Percentiles rank a stretch among this genome's conserved stretches.
Evolutionary conservation across 2,329 filamentous ascomycete genomes (phyloP).

Genomic region (Cordyceps farinosa): DNA sequence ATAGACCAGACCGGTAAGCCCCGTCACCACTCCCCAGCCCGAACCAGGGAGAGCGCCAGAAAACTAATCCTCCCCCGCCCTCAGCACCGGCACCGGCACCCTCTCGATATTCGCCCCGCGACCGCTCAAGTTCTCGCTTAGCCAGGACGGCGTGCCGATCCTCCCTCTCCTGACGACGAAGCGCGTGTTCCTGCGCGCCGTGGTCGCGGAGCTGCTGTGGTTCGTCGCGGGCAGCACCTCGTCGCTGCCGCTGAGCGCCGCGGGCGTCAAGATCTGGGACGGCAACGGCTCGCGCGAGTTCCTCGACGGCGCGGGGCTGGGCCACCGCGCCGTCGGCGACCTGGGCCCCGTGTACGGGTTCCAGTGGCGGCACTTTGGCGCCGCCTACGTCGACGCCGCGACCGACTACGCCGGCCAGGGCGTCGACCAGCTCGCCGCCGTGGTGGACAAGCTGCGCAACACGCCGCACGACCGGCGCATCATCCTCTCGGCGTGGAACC

Average conservation of each 20-base stretch:
- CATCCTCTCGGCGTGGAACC: slow-evolving; percentile 93
- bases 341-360: slow-evolving; percentile 96
- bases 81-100: slow-evolving; percentile 88
- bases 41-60: neutral
- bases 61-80: slow-evolving; percentile 27
- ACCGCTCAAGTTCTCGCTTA: slow-evolving; percentile 83
- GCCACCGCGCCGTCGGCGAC: slow-evolving; percentile 80
- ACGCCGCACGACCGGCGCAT: slow-evolving; percentile 88
- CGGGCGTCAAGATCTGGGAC: slow-evolving; percentile 96
- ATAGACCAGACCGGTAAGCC: slow-evolving; percentile 75
- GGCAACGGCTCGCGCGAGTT: slow-evolving; percentile 90
- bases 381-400: slow-evolving; percentile 74
- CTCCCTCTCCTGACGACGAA: slow-evolving; percentile 96
- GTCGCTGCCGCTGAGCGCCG: slow-evolving; percentile 68
- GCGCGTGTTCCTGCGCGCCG: slow-evolving; percentile 86
- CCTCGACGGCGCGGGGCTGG: slow-evolving; percentile 79
- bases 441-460: slow-evolving; percentile 79
- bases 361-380: slow-evolving; percentile 98
- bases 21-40: neutral
- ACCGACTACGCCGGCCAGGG: slow-evolving; percentile 84
- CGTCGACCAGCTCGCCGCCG: slow-evolving; percentile 86
- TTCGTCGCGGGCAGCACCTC: slow-evolving; percentile 85
- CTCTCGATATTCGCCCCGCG: slow-evolving; percentile 82
- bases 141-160: slow-evolving; percentile 57
- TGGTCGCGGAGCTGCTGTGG: slow-evolving; percentile 92